Evolutionary conservation across 2,329 filamentous ascomycete genomes (phyloP), one percentile per base, ranked within the genome.

Genomic region (Drechmeria coniospora): DNA sequence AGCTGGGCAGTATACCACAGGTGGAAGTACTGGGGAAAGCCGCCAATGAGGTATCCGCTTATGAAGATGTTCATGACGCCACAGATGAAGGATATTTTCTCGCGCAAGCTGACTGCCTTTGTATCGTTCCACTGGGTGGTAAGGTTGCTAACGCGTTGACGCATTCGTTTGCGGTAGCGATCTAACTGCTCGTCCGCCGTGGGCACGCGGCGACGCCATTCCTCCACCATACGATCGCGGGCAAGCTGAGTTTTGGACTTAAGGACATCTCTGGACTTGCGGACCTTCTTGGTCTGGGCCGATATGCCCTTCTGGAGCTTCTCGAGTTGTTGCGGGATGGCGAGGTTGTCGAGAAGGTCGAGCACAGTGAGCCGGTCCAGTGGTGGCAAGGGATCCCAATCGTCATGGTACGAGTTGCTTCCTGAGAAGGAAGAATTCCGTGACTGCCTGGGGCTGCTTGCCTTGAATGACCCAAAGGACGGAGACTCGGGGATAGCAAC

Each of bases 31-130:
- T 92, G 65, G 1, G 90, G 84, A 42, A 66, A 77, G 17, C 74
- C 83, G 34, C 90, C 90, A 29, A 98, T 79, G 25, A 98, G 61
- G 51, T 93, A 95, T 32, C 87, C 90, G 39, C 83, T 92, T 49
- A 95, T 74, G 55, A 98, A 92, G 51, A 98, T 90, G 56, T 98
- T 98, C 58, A 94, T 72, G 40, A 94, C 86, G 43, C 84, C 90
- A 34, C 75, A 87, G 36, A 98, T 94, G 54, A 98, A 98, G 5
- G 87, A 86, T 26, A 92, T 62, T 64, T 98, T 98, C 58, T 98
- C 90, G 32, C 86, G 75, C 27, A 81, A 55, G 2, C 84, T 94
- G 41, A 98, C 84, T 7, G 74, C 76, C 44, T 83, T 83, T 12
- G 80, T 82, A 46, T 93, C 80, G 47, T 81, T 90, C 86, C 87